Evolutionary conservation across 1,284 basidiomycete species (phyloP), one percentile per base, ranked within the genome.

Genomic region (Fereydounia khargensis): DNA sequence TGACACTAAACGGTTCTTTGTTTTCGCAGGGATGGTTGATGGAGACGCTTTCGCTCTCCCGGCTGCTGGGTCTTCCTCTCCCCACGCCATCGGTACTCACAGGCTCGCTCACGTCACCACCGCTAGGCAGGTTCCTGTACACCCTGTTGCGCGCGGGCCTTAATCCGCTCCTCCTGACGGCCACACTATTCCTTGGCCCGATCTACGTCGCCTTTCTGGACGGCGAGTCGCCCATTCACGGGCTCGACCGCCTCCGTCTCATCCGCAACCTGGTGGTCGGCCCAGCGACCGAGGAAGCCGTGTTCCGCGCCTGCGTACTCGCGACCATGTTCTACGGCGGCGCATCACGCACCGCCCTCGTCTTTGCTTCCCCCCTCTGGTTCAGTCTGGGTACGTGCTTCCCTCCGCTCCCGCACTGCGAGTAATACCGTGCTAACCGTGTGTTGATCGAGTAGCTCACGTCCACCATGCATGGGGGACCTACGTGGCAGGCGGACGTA

Each of bases 251-350:
- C 11, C 16, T 70, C 56, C 19, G 32, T 42, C 18, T 54, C 0
- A 45, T 85, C 21, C 79, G 94, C 50, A 96, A 92, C 74, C 91
- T 85, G 70, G 63, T 88, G 27, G 76, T 87, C 22, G 91, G 84
- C 0, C 94, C 94, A 0, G 74, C 91, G 24, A 91, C 91, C 0
- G 94, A 98, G 78, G 94, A 98, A 74, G 65, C 96, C 19, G 88
- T 91, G 3, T 98, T 96, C 73, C 81, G 95, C 20, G 85, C 86
- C 0, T 91, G 89, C 70, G 82, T 94, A 33, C 79, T 96, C 17
- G 79, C 85, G 2, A 81, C 85, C 1, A 87, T 89, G 52, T 79
- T 85, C 42, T 80, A 91, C 25, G 82, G 84, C 0, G 83, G 84
- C n/a, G 79, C 81, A 1, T 81, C 82, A 0, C 79, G 68, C 17